These are phyloP conservation scores for Diaporthe eres DNA, from an alignment of 2,329 filamentous ascomycete species.

Conservation along the genomic window DNA sequence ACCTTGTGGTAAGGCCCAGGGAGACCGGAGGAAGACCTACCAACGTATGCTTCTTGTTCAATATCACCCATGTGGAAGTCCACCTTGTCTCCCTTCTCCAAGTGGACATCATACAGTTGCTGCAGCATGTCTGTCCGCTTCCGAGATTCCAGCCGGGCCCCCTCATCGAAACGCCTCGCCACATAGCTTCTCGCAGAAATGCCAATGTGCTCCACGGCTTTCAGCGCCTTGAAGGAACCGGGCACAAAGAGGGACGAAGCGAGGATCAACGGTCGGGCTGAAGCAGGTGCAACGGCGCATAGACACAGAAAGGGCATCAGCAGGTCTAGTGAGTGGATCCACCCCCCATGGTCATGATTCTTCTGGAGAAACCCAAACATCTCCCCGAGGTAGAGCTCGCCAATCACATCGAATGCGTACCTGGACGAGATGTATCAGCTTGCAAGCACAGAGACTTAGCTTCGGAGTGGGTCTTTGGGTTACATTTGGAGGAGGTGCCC, in stretches of 20 bases:
- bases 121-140: slow-evolving; percentile 41
- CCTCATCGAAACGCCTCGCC: slow-evolving; percentile 37
- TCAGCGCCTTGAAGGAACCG: slow-evolving; percentile 41
- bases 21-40: not conserved
- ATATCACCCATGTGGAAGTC: slow-evolving; percentile 43
- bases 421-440: not conserved
- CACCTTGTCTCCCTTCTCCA: slow-evolving; percentile 42
- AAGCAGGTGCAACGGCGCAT: slow-evolving; percentile 41
- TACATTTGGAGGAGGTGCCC: slow-evolving; percentile 23
- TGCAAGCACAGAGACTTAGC: not conserved
- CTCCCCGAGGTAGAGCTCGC: slow-evolving; percentile 43
- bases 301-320: slow-evolving; percentile 43
- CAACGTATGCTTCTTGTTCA: slow-evolving; percentile 43
- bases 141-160: slow-evolving; percentile 25
- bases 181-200: slow-evolving; percentile 39
- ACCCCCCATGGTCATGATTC: slow-evolving; percentile 40
- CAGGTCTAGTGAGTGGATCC: slow-evolving; percentile 41
- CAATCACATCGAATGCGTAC: slow-evolving; percentile 42
- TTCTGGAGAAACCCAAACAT: slow-evolving; percentile 44
- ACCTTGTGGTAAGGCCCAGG: no score
- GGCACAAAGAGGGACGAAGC: slow-evolving; percentile 41
- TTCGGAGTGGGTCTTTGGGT: not conserved
- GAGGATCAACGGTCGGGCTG: slow-evolving; percentile 41
- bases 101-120: slow-evolving; percentile 42
- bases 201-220: slow-evolving; percentile 41